Conservation (phyloP, 805 yeast genomes). For the Saturnispora besseyi region DNA sequence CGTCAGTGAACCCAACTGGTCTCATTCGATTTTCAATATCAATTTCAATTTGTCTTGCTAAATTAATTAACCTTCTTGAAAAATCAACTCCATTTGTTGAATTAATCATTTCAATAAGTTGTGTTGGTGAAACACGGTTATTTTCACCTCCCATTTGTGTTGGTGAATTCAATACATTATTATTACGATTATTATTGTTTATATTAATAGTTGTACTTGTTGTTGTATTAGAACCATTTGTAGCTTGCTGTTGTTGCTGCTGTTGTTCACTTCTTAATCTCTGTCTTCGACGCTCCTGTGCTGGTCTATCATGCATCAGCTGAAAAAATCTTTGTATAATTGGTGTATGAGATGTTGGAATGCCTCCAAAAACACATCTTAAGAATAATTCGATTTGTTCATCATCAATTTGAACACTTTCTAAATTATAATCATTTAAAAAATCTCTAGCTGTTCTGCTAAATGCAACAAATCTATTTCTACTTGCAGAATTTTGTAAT, state of each 20-base stretch:
- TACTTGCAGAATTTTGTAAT: conserved; percentile 16
- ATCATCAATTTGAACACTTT: conserved; percentile 18
- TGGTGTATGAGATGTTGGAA: conserved; percentile 25
- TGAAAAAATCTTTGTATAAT: conserved; percentile 27
- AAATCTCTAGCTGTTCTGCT: conserved; percentile 24
- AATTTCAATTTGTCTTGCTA: conserved; percentile 6
- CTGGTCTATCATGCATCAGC: conserved; percentile 16
- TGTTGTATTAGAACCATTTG: not conserved
- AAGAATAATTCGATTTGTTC: conserved; percentile 25
- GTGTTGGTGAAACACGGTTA: conserved; percentile 4
- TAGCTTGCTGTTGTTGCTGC: conserved; percentile 3
- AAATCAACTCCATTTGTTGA: conserved; percentile 4
- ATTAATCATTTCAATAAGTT: conserved; percentile 4
- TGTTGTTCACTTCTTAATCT: conserved; percentile 6
- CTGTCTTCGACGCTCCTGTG: conserved; percentile 8
- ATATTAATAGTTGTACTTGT: conserved; percentile 32
- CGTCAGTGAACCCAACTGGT: conserved; percentile 6
- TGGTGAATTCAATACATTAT: conserved; percentile 22
- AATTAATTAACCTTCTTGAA: conserved; percentile 1
- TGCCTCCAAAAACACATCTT: conserved; percentile 23
- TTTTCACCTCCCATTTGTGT: conserved; percentile 6
- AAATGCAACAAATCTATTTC: conserved; percentile 22
- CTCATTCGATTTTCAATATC: conserved; percentile 3
- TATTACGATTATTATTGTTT: conserved; percentile 30
- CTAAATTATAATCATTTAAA: conserved; percentile 22